Conservation (phyloP, 495 filamentous ascomycete genomes). For the Penicillium malachiteum region DNA sequence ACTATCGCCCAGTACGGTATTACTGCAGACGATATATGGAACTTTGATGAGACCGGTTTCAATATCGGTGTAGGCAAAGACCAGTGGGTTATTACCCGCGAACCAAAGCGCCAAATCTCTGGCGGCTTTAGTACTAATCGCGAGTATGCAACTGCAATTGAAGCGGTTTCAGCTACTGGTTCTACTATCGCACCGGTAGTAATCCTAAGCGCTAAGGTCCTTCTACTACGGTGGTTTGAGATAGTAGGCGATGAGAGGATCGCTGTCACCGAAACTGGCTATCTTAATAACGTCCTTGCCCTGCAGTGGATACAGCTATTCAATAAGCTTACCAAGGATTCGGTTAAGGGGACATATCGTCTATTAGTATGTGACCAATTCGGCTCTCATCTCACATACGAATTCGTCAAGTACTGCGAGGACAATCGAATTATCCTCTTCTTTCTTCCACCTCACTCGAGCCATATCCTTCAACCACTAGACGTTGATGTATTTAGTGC, state of each 20-base stretch:
- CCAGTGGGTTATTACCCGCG: neutral
- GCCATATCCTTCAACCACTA: constrained; percentile 15
- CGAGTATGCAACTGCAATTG: neutral
- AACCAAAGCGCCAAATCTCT: neutral
- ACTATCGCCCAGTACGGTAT: neutral
- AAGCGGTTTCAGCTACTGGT: neutral
- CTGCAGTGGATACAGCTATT: constrained; percentile 3
- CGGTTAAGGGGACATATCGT: neutral
- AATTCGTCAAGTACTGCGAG: constrained; percentile 14
- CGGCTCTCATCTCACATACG: constrained; percentile 3
- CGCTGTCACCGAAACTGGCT: constrained; percentile 1
- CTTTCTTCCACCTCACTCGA: constrained; percentile 10
- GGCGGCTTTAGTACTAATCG: neutral
- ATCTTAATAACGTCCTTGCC: constrained; percentile 4
- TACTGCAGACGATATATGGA: neutral
- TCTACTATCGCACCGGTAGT: neutral
- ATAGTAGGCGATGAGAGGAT: neutral
- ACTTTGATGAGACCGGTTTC: neutral
- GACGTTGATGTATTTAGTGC: constrained; percentile 15
- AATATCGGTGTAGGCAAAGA: neutral
- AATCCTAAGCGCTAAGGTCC: neutral
- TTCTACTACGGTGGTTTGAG: neutral
- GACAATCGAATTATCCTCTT: constrained; percentile 15
- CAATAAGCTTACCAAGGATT: neutral
- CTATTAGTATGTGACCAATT: constrained; percentile 11